Evolutionary conservation across 2,329 filamentous ascomycete genomes (phyloP).

Genomic region (Grosmannia serpens): DNA sequence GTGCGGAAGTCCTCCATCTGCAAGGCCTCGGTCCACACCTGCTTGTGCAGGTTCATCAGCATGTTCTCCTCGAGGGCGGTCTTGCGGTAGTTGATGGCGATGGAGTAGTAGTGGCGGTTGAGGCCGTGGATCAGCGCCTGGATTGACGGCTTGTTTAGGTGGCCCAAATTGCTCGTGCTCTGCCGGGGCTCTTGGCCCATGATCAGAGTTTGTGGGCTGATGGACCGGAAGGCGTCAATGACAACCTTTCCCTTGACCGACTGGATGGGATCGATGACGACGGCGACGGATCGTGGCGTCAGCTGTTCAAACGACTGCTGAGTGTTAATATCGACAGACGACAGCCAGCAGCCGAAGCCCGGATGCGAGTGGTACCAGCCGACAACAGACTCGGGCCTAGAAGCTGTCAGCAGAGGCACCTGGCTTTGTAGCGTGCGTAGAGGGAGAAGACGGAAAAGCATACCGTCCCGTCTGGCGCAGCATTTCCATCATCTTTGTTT

Average conservation of each 20-base stretch:
- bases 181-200: conserved; percentile 96
- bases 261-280: conserved; percentile 97
- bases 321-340: conserved; percentile 97
- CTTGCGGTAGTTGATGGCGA: conserved; percentile 96
- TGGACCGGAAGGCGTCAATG: conserved; percentile 96
- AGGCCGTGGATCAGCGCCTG: conserved; percentile 96
- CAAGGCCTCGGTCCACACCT: conserved; percentile 95
- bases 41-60: conserved; percentile 99
- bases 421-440: too few relatives aligned
- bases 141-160: conserved; percentile 99
- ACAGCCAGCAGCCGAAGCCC: conserved; percentile 98
- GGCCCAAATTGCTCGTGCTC: conserved; percentile 93
- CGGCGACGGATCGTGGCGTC: conserved; percentile 89
- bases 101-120: conserved; percentile 98
- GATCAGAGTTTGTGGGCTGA: conserved; percentile 96
- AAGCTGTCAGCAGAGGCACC: background rate
- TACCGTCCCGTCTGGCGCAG: conserved; percentile 91
- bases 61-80: conserved; percentile 97
- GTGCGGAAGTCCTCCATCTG: conserved; percentile 92
- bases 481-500: conserved; percentile 99
- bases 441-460: background rate
- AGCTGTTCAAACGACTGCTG: conserved; percentile 99
- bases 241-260: conserved; percentile 99
- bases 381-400: conserved; percentile 87
- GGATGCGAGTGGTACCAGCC: conserved; percentile 99